These are phyloP conservation scores for Aspergillus novoparasiticus DNA, from an alignment of 2,329 filamentous ascomycete species.

Conservation along the genomic window DNA sequence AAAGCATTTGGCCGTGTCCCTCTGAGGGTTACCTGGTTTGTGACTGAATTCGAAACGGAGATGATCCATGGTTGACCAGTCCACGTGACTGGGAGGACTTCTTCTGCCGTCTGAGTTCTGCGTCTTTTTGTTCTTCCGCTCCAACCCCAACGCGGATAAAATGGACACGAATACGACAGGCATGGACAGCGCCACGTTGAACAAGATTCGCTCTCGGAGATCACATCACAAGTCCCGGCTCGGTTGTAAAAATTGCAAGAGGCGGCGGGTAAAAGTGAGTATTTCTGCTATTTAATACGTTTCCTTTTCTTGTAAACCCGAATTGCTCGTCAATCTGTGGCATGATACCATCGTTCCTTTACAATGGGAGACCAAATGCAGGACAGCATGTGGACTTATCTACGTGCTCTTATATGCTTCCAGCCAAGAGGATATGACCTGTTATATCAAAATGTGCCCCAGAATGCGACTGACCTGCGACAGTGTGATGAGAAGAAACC, in stretches of 20 bases:
- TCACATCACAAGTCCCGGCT: constrained; percentile 37
- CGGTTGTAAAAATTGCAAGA: constrained; percentile 39
- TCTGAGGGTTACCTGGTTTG: neutral
- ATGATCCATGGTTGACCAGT: neutral
- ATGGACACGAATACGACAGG: neutral
- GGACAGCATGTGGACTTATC: neutral
- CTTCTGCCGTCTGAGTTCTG: neutral
- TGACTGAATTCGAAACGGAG: neutral
- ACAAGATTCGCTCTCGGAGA: constrained; percentile 26
- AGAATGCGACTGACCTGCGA: constrained; percentile 6
- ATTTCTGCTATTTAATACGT: neutral
- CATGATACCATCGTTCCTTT: neutral
- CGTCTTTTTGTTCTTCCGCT: neutral
- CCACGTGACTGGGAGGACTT: neutral
- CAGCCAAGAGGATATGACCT: neutral
- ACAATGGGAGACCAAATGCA: neutral
- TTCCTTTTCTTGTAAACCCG: neutral
- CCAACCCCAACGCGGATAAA: neutral
- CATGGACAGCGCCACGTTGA: constrained; percentile 10
- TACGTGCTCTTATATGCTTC: constrained; percentile 9
- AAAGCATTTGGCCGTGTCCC: neutral
- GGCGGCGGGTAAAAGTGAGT: constrained; percentile 38
- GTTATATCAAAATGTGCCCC: constrained; percentile 1
- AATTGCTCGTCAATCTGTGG: neutral
- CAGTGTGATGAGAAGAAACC: constrained; percentile 41